These are phyloP conservation scores for Macrotyloma uniflorum DNA, from an alignment of 306 rosid species.

Conservation along the genomic window DNA sequence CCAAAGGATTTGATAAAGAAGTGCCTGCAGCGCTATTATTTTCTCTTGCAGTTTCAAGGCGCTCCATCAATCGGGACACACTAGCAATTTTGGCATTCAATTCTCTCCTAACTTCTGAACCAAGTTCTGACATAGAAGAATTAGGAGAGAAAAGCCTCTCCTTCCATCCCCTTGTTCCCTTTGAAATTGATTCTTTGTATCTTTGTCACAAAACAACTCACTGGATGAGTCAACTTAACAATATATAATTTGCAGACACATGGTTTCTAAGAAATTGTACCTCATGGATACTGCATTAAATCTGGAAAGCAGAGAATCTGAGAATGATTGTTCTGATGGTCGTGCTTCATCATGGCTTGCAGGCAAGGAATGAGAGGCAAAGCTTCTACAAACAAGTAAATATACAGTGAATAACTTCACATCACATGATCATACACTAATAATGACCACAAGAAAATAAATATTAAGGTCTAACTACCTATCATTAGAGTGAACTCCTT, in stretches of 20 bases:
- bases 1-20: slow-evolving; percentile 41
- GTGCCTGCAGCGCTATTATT: slow-evolving; percentile 37
- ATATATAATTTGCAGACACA: background rate
- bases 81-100: slow-evolving; percentile 74
- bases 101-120: slow-evolving; percentile 74
- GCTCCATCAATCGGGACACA: slow-evolving; percentile 70
- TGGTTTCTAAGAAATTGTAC: slow-evolving; percentile 43
- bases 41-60: slow-evolving; percentile 66
- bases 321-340: slow-evolving; percentile 83
- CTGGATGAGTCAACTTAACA: background rate
- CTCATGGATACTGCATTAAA: slow-evolving; percentile 67
- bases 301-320: slow-evolving; percentile 74
- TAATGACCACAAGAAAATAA: background rate
- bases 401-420: background rate
- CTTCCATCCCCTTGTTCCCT: slow-evolving; percentile 84
- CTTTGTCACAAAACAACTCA: slow-evolving; percentile 41
- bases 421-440: background rate
- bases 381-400: slow-evolving; percentile 45
- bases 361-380: slow-evolving; percentile 50
- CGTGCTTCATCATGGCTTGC: slow-evolving; percentile 61
- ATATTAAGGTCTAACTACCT: slow-evolving; percentile 47
- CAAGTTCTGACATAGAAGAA: slow-evolving; percentile 64
- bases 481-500: slow-evolving; percentile 43
- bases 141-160: slow-evolving; percentile 77
- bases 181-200: slow-evolving; percentile 80